Evolutionary conservation across 352 stramenopile species (phyloP), one percentile per base, ranked within the genome.

Genomic region (Stephanocyclus meneghinianus): DNA sequence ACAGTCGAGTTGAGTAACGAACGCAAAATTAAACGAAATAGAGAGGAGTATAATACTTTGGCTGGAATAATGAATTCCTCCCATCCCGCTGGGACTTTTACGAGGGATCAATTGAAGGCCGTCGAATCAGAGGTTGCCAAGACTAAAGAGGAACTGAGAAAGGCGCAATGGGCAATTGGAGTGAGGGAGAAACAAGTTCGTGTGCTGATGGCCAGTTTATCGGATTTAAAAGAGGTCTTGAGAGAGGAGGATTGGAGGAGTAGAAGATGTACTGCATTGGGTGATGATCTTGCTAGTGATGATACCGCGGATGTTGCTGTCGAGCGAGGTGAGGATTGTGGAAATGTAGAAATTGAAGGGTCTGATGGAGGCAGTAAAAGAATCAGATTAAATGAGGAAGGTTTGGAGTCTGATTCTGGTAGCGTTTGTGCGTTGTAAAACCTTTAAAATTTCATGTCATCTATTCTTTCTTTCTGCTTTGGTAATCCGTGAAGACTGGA

Each of bases 21-120:
- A 57, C 35, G 53, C 16, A 16, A 57, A 16, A 62, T 71, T 6
- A 67, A 64, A n/a, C 35, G 53, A 2, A 47, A 69, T 50, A 37
- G 71, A 37, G 35, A 74, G 37, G 77, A 84, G 26, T 84, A 84
- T 66, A 66, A 84, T 74, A 62, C 65, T 11, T 30, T 84, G 26
- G 77, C 77, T 0, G 69, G 63, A 59, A 80, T 84, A 30, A 62
- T 53, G 16, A 80, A 76, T 45, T 21, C 57, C 2, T 55, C n/a
- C 1, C 45, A 72, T 63, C 70, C 71, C 26, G 62, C 76, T 11
- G 50, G 62, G 40, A 32, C 56, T 4, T 57, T 48, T 37, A 84
- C 76, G 9, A 64, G 9, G 10, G n/a, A 18, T 18, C 70, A 84
- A 55, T 68, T 79, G 13, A 53, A 79, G 32, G 1, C 32, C 13